phyloP scores from a whole-genome alignment of 306 rosid genomes.

The Sindora glabra region DNA sequence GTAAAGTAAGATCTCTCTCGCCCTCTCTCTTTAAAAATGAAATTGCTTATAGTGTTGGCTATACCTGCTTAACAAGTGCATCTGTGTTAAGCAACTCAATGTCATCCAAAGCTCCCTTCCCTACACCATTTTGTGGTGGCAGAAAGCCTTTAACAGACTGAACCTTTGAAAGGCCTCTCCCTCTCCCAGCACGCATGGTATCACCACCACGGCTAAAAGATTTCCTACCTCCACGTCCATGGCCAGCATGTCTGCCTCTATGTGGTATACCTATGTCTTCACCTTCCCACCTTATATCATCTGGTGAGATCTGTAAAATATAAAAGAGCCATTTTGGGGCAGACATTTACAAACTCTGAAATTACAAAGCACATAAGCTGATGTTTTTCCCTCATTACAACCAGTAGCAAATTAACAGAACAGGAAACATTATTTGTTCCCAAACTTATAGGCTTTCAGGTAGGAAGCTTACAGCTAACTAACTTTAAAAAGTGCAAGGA shows the following conservation, averaged over 20 bases:
- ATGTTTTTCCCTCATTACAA: too few species aligned
- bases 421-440: too few species aligned
- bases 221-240: slow-evolving; percentile 60
- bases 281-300: slow-evolving; percentile 82
- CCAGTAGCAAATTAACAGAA: too few species aligned
- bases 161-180: slow-evolving; percentile 48
- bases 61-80: slow-evolving; percentile 81
- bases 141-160: slow-evolving; percentile 47
- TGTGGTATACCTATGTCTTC: slow-evolving; percentile 41
- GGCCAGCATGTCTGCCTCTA: slow-evolving; percentile 45
- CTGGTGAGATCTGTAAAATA: slow-evolving; percentile 73
- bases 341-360: too few species aligned
- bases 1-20: too few species aligned
- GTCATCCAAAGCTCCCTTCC: slow-evolving; percentile 47
- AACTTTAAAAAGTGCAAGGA: too few species aligned
- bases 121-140: slow-evolving; percentile 68
- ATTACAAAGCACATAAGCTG: too few species aligned
- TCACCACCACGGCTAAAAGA: slow-evolving; percentile 32
- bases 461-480: too few species aligned
- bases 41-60: slow-evolving; percentile 4
- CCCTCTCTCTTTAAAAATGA: background rate
- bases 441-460: too few species aligned
- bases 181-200: slow-evolving; percentile 51
- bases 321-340: too few species aligned
- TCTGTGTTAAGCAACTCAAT: slow-evolving; percentile 76